Percentiles rank a stretch among this genome's conserved stretches.
Conservation (phyloP, 768 basidiomycete species). For the Phaeotremella skinneri region DNA sequence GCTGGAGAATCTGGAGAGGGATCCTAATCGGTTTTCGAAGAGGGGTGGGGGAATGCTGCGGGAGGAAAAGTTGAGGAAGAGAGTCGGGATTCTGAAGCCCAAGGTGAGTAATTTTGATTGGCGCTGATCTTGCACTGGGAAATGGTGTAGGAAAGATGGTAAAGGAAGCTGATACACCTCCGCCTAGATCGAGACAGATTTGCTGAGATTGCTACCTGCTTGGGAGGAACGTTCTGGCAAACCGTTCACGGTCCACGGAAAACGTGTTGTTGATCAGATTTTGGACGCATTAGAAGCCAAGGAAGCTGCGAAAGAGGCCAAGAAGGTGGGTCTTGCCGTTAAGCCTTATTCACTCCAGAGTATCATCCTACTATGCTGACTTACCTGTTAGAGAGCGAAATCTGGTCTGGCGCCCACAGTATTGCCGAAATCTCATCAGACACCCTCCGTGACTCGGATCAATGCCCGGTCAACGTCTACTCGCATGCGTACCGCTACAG, state of each 20-base stretch:
- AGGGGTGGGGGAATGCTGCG: slow-evolving; percentile 60
- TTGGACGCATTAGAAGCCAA: slow-evolving; percentile 66
- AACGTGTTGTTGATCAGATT: slow-evolving; percentile 73
- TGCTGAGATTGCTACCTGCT: slow-evolving; percentile 69
- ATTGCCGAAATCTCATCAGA: slow-evolving; percentile 15
- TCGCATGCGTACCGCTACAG: slow-evolving; percentile 8
- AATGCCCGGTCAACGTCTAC: slow-evolving; percentile 8
- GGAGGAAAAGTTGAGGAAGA: slow-evolving; percentile 96
- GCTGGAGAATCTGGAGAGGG: slow-evolving; percentile 57
- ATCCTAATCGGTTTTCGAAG: slow-evolving; percentile 47
- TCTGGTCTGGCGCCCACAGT: slow-evolving; percentile 35
- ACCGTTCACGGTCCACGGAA: slow-evolving; percentile 79
- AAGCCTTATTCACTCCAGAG: not conserved
- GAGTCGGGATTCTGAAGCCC: slow-evolving; percentile 88
- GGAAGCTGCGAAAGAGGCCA: slow-evolving; percentile 74
- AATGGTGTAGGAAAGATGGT: too few relatives aligned
- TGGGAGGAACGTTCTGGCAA: slow-evolving; percentile 79
- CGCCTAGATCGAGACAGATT: slow-evolving; percentile 78
- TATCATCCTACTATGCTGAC: not conserved
- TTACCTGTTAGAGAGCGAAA: slow-evolving; percentile 26
- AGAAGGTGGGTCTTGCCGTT: slow-evolving; percentile 52
- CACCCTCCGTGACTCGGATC: slow-evolving; percentile 1
- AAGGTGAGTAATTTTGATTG: slow-evolving; percentile 60
- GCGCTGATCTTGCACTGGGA: too few relatives aligned
- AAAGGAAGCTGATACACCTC: too few relatives aligned